Evolutionary conservation across 371 early-diverging fungal species (phyloP), one percentile per base, ranked within the genome.

Genomic region (Rhizopus microsporus): DNA sequence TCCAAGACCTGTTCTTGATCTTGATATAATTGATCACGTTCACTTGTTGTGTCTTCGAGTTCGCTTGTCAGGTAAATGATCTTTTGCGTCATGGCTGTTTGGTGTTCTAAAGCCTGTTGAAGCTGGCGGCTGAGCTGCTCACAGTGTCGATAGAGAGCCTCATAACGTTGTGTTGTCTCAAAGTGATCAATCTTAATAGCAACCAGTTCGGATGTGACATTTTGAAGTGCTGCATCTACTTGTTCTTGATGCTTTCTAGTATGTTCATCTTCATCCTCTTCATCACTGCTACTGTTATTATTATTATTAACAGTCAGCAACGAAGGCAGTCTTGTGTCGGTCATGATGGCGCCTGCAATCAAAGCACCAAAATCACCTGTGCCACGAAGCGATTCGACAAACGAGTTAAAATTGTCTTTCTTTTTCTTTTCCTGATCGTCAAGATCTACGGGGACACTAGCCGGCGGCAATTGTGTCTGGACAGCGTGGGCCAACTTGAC

Each of bases 361-460:
- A 79, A 51, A 0, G 76, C 68, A 50, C 79, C 79, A 56, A 79
- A 76, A 31, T 75, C 72, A 7, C 79, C 79, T 2, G 69, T 66
- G 51, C 65, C 60, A n/a, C 71, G 64, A 1, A 79, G 38, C 1
- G 72, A 69, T 9, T 72, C 69, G 10, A 75, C 74, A 70, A 79
- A 76, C 1, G 60, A 54, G 23, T 51, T 51, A 54, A 60, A 75
- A 1, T 73, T 53, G 46, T 58, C 54, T 32, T 35, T 61, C 40
- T 32, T 46, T 4, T 43, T 31, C 6, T 12, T 7, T 10, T 49
- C 49, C 30, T 62, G 54, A 5, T 46, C 48, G 7, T 62, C 60
- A 32, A 58, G 35, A 17, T 35, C 10, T 6, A 45, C 16, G 33
- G 45, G 29, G 3, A 54, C 32, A n/a, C 54, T 35, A 30, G 60